Evolutionary conservation across 2,329 filamentous ascomycete species (phyloP).

Genomic region (Tolypocladium ovalisporum): DNA sequence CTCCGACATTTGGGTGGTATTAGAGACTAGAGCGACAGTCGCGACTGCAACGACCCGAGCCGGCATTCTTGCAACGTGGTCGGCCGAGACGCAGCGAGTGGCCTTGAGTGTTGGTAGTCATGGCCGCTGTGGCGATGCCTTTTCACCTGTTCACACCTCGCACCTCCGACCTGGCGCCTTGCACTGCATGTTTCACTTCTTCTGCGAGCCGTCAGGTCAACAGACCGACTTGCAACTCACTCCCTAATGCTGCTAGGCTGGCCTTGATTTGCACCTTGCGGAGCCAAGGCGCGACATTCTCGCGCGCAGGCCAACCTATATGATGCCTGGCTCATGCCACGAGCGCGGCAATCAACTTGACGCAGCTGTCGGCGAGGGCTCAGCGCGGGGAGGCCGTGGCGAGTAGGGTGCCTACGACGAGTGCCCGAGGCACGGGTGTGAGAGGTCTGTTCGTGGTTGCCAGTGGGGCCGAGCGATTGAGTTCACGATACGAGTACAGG

Average conservation of each 20-base stretch:
- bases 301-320: not conserved
- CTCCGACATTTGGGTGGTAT: too few relatives aligned
- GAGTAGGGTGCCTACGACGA: too few relatives aligned
- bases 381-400: not conserved
- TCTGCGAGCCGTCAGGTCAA: not conserved
- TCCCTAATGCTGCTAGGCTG: not conserved
- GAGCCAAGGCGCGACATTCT: not conserved
- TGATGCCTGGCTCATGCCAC: not conserved
- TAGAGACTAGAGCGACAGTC: not conserved
- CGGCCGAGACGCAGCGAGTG: not conserved
- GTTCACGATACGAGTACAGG: not conserved
- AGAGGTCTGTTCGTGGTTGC: too few relatives aligned
- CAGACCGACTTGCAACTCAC: not conserved
- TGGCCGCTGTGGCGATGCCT: not conserved
- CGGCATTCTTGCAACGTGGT: not conserved
- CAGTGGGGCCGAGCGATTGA: not conserved
- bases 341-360: not conserved
- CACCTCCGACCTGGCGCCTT: not conserved
- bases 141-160: not conserved
- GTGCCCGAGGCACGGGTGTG: not conserved
- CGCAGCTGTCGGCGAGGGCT: not conserved
- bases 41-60: not conserved
- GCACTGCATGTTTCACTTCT: not conserved
- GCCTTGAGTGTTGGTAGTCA: not conserved
- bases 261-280: not conserved